phyloP scores from a whole-genome alignment of 345 rosid genomes.

The Combretum micranthum region DNA sequence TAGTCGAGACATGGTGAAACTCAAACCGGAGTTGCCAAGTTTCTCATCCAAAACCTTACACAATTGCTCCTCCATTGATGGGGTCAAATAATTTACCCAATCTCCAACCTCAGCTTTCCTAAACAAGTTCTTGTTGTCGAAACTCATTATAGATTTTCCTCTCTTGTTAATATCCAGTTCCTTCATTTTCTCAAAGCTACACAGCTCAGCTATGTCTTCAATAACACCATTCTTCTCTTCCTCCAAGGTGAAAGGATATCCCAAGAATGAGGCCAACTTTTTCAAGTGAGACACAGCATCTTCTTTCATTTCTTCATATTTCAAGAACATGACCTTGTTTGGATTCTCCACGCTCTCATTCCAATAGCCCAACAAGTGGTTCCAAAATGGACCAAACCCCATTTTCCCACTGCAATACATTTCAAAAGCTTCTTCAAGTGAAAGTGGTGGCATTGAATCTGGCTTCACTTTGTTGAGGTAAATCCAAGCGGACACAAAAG shows the following conservation, averaged over 20 bases:
- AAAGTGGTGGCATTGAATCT: slow-evolving; percentile 1
- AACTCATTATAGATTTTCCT: background rate
- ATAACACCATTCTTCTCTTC: slow-evolving; percentile 15
- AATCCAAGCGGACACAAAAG: slow-evolving; percentile 16
- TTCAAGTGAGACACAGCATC: slow-evolving; percentile 13
- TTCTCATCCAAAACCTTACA: slow-evolving; percentile 13
- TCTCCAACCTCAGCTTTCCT: slow-evolving; percentile 28
- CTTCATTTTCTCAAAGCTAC: slow-evolving; percentile 19
- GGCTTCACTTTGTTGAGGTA: slow-evolving; percentile 10
- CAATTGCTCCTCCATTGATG: slow-evolving; percentile 11
- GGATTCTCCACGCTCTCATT: slow-evolving; percentile 25
- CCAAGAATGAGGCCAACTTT: slow-evolving; percentile 17
- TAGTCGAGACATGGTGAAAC: slow-evolving; percentile 4
- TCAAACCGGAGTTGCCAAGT: slow-evolving; percentile 12
- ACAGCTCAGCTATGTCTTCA: slow-evolving; percentile 7
- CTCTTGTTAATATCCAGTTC: slow-evolving; percentile 19
- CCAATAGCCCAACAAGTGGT: slow-evolving; percentile 36
- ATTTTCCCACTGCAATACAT: slow-evolving; percentile 21
- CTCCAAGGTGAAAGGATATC: slow-evolving; percentile 11
- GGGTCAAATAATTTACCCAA: slow-evolving; percentile 13
- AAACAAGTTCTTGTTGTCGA: slow-evolving; percentile 13
- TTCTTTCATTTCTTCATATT: slow-evolving; percentile 33
- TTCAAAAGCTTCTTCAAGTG: slow-evolving; percentile 25
- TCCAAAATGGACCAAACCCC: slow-evolving; percentile 33
- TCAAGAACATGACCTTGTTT: slow-evolving; percentile 25